phyloP scores from a whole-genome alignment of 345 rosid genomes.

The Isatis tinctoria region DNA sequence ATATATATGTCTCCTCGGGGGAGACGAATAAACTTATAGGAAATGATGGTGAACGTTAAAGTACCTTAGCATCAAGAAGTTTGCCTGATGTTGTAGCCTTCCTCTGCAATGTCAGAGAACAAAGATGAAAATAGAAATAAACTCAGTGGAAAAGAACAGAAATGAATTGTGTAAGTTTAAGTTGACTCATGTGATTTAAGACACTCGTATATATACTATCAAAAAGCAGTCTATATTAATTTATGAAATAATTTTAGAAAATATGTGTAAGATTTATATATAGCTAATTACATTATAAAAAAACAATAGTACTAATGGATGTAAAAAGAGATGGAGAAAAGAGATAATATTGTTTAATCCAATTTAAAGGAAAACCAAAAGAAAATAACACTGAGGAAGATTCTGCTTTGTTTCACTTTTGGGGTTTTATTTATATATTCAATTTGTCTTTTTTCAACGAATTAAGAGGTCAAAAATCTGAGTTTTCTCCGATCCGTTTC shows the following conservation, averaged over 20 bases:
- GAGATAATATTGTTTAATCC: neutral
- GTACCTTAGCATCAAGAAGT: slow-evolving; percentile 92
- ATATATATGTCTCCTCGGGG: slow-evolving; percentile 11
- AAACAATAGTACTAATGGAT: neutral
- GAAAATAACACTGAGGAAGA: slow-evolving; percentile 11
- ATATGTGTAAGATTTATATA: neutral
- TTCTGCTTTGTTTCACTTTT: slow-evolving; percentile 9
- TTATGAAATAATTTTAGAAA: neutral
- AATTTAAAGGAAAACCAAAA: neutral
- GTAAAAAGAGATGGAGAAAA: neutral
- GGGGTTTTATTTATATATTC: neutral
- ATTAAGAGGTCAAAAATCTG: slow-evolving; percentile 30
- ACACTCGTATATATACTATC: neutral
- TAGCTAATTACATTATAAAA: neutral
- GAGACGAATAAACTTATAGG: neutral
- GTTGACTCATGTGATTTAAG: slow-evolving; percentile 3
- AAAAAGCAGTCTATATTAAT: neutral
- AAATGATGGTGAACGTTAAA: neutral
- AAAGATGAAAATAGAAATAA: slow-evolving; percentile 11
- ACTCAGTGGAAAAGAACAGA: slow-evolving; percentile 4
- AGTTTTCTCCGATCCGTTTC: slow-evolving; percentile 28
- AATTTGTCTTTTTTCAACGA: slow-evolving; percentile 18
- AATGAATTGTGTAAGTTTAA: neutral
- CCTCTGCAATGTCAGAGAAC: slow-evolving; percentile 55
- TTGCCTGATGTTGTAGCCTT: slow-evolving; percentile 77